Percentiles rank a stretch among this genome's conserved stretches.
Conservation (phyloP, 2,329 filamentous ascomycete species). For the Cladosporium colombiae region DNA sequence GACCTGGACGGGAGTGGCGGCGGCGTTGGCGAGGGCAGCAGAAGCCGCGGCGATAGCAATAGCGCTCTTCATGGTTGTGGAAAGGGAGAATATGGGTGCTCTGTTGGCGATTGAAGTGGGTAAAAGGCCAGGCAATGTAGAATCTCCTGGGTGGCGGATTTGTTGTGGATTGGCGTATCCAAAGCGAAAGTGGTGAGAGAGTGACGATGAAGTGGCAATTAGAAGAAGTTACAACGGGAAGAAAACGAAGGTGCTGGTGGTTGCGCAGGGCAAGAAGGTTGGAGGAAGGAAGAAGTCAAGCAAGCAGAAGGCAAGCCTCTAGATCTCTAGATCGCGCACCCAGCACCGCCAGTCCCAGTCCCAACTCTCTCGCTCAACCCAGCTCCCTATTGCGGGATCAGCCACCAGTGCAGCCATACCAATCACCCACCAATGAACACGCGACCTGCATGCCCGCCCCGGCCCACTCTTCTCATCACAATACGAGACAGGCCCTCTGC, state of each 20-base stretch:
- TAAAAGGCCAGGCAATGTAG: not conserved
- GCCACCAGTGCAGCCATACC: slow-evolving; percentile 2
- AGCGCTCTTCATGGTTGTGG: slow-evolving; percentile 53
- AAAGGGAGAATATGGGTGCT: slow-evolving; percentile 20
- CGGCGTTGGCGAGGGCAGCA: slow-evolving; percentile 49
- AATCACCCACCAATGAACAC: not conserved
- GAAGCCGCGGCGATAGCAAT: slow-evolving; percentile 49
- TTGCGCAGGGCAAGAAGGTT: slow-evolving; percentile 7
- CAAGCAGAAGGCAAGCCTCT: slow-evolving; percentile 7
- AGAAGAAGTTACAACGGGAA: slow-evolving; percentile 19
- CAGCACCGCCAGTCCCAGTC: not conserved
- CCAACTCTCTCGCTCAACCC: not conserved
- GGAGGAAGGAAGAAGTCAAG: slow-evolving; percentile 16
- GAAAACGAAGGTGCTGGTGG: slow-evolving; percentile 18
- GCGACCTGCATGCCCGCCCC: not conserved
- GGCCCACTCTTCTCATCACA: slow-evolving; percentile 1
- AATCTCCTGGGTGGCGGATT: slow-evolving; percentile 6
- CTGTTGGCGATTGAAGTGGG: slow-evolving; percentile 10
- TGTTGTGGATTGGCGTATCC: slow-evolving; percentile 14
- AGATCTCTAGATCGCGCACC: not conserved
- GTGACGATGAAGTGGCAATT: slow-evolving; percentile 20
- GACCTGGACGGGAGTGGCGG: slow-evolving; percentile 41
- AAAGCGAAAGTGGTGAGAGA: slow-evolving; percentile 24
- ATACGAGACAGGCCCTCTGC: slow-evolving; percentile 5
- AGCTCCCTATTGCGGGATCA: no score